These are phyloP conservation scores for Orobanche coerulescens DNA, from an alignment of 257 asterid species.

Conservation along the genomic window DNA sequence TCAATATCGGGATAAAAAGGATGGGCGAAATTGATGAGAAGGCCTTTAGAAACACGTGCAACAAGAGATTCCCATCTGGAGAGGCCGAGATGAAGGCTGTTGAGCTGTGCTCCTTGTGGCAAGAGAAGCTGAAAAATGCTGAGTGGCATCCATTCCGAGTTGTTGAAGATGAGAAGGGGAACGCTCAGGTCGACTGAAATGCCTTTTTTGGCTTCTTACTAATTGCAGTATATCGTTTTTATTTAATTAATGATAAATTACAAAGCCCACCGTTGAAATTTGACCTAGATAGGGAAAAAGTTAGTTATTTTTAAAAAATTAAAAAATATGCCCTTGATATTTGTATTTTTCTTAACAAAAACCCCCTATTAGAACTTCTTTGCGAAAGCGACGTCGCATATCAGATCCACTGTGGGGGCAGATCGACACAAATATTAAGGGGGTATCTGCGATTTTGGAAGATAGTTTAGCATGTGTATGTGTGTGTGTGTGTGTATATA, in stretches of 20 bases:
- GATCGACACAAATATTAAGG: not conserved
- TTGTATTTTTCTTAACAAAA: no score
- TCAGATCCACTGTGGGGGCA: no score
- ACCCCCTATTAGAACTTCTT: not conserved
- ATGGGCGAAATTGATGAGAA: slow-evolving; percentile 67
- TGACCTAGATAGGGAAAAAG: not conserved
- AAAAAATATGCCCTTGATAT: not conserved
- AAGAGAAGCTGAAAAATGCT: slow-evolving; percentile 42
- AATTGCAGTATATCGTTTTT: not conserved
- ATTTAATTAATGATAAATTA: not conserved
- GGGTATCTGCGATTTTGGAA: not conserved
- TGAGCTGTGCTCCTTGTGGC: slow-evolving; percentile 60
- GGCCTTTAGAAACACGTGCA: slow-evolving; percentile 42
- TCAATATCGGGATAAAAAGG: slow-evolving; percentile 57
- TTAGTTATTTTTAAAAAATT: not conserved
- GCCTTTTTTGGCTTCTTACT: not conserved
- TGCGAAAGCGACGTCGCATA: no score
- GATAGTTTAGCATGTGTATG: no score
- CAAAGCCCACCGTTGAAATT: not conserved
- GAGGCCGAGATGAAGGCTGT: slow-evolving; percentile 53
- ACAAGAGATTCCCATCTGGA: slow-evolving; percentile 29
- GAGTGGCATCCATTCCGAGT: slow-evolving; percentile 60
- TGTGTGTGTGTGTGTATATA: no score
- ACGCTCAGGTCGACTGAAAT: slow-evolving; percentile 28
- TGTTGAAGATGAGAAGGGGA: slow-evolving; percentile 25